Evolutionary conservation across 768 basidiomycete genomes (phyloP).

Genomic region (Chiua virens): DNA sequence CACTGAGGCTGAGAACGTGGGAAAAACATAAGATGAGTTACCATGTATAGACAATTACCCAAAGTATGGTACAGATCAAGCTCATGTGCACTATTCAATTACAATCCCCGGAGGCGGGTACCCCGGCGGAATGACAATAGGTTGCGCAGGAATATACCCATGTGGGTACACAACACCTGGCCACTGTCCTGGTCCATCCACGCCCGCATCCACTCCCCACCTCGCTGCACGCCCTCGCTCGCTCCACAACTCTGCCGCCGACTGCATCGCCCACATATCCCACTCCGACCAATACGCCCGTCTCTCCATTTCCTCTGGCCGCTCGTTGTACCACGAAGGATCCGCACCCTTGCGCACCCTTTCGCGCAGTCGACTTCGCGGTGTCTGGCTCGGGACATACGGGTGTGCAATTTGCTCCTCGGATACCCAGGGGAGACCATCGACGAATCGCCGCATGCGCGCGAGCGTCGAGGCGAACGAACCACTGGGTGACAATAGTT

Average conservation of each 20-base stretch:
- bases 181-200: background rate
- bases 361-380: conserved; percentile 17
- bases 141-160: conserved; percentile 21
- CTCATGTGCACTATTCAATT: too few relatives aligned
- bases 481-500: conserved; percentile 4
- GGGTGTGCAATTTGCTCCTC: conserved; percentile 42
- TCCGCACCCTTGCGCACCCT: conserved; percentile 14
- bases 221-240: background rate
- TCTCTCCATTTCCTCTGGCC: conserved; percentile 5
- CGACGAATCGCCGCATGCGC: conserved; percentile 37
- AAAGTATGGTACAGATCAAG: background rate
- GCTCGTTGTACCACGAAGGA: conserved; percentile 30
- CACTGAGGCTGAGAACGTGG: conserved; percentile 22
- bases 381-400: conserved; percentile 40
- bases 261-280: conserved; percentile 27
- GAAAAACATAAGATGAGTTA: conserved; percentile 6
- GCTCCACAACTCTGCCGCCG: conserved; percentile 11
- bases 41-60: conserved; percentile 2
- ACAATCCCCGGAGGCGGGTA: conserved; percentile 14
- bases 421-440: conserved; percentile 45
- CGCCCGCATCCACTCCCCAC: background rate
- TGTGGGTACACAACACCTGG: conserved; percentile 19
- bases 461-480: conserved; percentile 28
- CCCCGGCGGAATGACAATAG: conserved; percentile 18
- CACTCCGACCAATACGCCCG: conserved; percentile 18